Evolutionary conservation across 805 yeast genomes (phyloP).

Genomic region (Wickerhamiella azyma): DNA sequence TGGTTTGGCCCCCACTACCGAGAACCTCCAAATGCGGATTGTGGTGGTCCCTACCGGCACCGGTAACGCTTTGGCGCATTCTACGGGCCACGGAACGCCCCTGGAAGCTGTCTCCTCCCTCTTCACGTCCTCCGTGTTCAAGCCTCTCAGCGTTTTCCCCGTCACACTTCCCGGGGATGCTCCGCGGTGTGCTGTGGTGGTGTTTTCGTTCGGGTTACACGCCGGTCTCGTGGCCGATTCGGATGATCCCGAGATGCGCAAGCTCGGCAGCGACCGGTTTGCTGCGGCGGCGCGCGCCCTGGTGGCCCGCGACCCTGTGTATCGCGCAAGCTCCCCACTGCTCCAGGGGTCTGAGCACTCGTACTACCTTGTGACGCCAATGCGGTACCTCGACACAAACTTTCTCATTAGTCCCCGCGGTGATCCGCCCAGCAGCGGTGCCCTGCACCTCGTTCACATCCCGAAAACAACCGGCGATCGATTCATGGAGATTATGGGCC

Average conservation of each 20-base stretch:
- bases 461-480: constrained; percentile 25
- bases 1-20: constrained; percentile 19
- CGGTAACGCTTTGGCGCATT: constrained; percentile 67
- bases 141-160: constrained; percentile 34
- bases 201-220: constrained; percentile 76
- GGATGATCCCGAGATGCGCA: constrained; percentile 52
- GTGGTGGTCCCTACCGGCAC: constrained; percentile 61
- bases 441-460: constrained; percentile 37
- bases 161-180: constrained; percentile 31
- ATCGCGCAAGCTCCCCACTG: constrained; percentile 31
- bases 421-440: constrained; percentile 27
- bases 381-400: constrained; percentile 43
- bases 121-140: constrained; percentile 12
- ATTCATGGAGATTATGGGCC: constrained; percentile 41
- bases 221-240: constrained; percentile 73
- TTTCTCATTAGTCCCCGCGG: constrained; percentile 54
- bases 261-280: constrained; percentile 54
- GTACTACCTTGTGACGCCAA: constrained; percentile 45
- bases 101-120: constrained; percentile 22
- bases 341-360: constrained; percentile 28
- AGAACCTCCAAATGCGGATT: constrained; percentile 12
- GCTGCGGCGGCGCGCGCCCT: constrained; percentile 53
- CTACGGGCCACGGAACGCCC: constrained; percentile 32
- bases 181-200: constrained; percentile 37
- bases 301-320: constrained; percentile 34